Base-by-base conservation (phyloP, 2,329 filamentous ascomycete genomes). In the Aspergillus versicolor region DNA sequence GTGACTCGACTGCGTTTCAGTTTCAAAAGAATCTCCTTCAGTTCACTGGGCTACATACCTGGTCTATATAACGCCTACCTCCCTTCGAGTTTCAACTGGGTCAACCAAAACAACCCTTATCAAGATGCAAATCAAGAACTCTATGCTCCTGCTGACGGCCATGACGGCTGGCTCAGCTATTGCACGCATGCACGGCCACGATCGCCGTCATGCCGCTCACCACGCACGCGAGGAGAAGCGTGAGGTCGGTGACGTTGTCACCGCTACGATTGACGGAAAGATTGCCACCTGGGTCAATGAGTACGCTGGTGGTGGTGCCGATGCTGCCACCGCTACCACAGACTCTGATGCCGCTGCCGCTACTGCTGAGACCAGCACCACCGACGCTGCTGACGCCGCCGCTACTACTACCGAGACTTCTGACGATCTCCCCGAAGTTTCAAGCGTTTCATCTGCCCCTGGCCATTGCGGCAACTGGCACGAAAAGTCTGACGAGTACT, bases 101-200 rank as follows among this genome's bases (percentile, higher is more conserved):
- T 38, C 40, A 44, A 32, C 47, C 51, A 48, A 40, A 38, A 43
- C 15, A 34, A 48, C 21, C 37, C 13, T 15, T 12, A 43, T 44
- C 63, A 71, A 52, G 34, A 76, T 76, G 74, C 72, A 74, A 59
- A 56, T 75, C 64, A 74, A 75, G 62, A 72, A 73, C 63, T 70
- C 72, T 19, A 44, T 73, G 59, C 54, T 74, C 54, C 60, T 75
- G 57, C 57, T 74, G 54, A 67, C 71, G 54, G 72, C 73, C 52
- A 53, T 75, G 67, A 68, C 70, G 63, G 73, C 73, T 58, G 66
- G 72, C 61, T 68, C 70, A 40, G 65, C 71, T 32, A 64, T 71
- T 40, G 74, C 71, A 58, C 73, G 72, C 60, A 60, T 68, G 42
- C 73, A 75, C 64, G 71, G 70, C 59, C 73, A 75, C 57, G 69